Base-by-base conservation (phyloP, 352 stramenopile species). In the Phytopythium kandeliae region DNA sequence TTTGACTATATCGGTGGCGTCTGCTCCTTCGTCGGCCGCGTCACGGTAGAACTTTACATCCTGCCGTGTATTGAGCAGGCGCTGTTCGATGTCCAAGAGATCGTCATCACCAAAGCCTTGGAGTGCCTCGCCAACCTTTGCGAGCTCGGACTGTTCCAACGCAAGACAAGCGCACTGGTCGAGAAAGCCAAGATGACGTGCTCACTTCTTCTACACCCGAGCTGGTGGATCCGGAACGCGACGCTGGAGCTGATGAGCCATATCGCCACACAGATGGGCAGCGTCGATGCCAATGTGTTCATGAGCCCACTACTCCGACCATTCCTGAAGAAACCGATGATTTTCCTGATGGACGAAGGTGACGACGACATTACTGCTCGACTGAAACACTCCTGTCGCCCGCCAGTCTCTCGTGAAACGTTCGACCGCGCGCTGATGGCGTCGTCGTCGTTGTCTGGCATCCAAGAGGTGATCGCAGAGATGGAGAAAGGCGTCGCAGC, bases 21-120 rank as follows among this genome's bases (percentile, higher is more conserved):
- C 10, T 98, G 94, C 48, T 90, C 93, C 0, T 97, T 98, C 65
- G 89, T 98, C 24, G 96, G 96, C 4, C 75, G 87, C 16, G 82
- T 92, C 17, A 86, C 81, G 1, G 96, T 97, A 0, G 93, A 98
- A 63, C 78, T 98, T 26, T 99, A 98, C 71, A 97, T 99, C 36
- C 54, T 99, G 22, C 96, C 96, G 22, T 98, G 95, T 60, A 93
- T 99, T 44, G 96, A 99, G 64, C 95, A 97, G 57, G 95, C 92
- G 9, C 78, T 99, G 1, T 96, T 97, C 48, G 97, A 99, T 74
- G 82, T 94, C 2, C 86, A 98, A 62, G 95, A 99, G 49, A 86
- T 95, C 42, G 97, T 99, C 13, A 95, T 98, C 28, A 91, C 80
- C 1, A 88, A 95, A 45, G 95, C 95, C 19, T 65, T 99, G 3